Percentiles rank a stretch among this genome's conserved stretches.
Conservation (phyloP, 2,329 filamentous ascomycete species). For the Bimuria novae-zelandiae region DNA sequence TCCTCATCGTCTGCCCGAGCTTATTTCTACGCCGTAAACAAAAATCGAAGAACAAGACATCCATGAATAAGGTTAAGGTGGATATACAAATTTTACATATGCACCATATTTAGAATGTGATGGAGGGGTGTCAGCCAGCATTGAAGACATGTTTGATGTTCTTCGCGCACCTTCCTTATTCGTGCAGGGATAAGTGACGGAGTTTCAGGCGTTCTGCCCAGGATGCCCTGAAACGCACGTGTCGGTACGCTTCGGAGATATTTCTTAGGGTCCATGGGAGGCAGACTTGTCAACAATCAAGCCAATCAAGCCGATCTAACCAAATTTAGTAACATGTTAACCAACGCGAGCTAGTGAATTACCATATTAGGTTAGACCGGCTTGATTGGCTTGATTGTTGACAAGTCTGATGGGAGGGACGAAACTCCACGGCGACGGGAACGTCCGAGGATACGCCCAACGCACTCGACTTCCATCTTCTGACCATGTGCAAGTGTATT, state of each 20-base stretch:
- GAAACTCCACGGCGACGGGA: too few relatives aligned
- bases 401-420: too few relatives aligned
- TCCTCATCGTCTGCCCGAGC: not conserved
- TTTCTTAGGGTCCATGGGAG: not conserved
- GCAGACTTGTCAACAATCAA: too few relatives aligned
- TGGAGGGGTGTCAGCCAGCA: not conserved
- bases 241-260: constrained; percentile 4
- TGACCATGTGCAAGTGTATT: too few relatives aligned
- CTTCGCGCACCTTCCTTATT: constrained; percentile 2
- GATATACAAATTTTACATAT: not conserved
- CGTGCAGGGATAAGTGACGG: not conserved
- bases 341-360: too few relatives aligned
- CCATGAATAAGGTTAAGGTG: not conserved
- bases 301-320: too few relatives aligned
- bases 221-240: constrained; percentile 1
- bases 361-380: too few relatives aligned
- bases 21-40: not conserved
- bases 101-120: not conserved
- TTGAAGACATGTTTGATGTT: not conserved
- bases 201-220: constrained; percentile 2
- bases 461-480: too few relatives aligned
- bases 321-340: too few relatives aligned
- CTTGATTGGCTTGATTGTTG: too few relatives aligned
- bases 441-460: too few relatives aligned
- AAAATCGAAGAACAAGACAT: not conserved